Evolutionary conservation across 2,329 filamentous ascomycete species (phyloP).

Genomic region (Metarhizium album): DNA sequence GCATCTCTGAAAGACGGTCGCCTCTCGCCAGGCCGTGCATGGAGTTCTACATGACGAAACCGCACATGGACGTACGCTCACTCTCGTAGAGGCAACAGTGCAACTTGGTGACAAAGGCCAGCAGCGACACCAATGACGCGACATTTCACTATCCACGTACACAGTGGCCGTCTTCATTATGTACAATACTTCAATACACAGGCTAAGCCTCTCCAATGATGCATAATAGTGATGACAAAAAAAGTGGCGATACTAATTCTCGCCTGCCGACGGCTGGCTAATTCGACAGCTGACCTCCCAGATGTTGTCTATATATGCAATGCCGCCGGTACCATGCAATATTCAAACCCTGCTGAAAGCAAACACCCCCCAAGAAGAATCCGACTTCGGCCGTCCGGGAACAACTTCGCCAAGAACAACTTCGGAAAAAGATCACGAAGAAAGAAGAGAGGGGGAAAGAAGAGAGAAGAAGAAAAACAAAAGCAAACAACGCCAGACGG

Average conservation of each 20-base stretch:
- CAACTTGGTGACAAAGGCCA: no score
- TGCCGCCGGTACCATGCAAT: conserved; percentile 4
- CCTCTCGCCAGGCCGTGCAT: no score
- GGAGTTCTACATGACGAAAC: no score
- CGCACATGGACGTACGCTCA: no score
- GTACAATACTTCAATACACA: neutral
- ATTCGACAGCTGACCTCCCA: conserved; percentile 4
- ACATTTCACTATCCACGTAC: neutral
- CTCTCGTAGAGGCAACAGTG: no score
- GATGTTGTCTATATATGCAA: conserved; percentile 3
- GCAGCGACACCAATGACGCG: no score
- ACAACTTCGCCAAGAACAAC: no score
- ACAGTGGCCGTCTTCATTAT: neutral
- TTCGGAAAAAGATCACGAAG: no score
- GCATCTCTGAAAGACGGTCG: no score
- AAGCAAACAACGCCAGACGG: neutral
- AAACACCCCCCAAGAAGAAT: neutral
- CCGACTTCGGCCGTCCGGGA: neutral
- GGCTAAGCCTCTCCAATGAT: neutral
- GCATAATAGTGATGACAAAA: neutral
- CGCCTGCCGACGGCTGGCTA: neutral
- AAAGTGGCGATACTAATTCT: neutral
- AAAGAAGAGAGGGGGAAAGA: neutral
- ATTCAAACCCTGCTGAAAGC: neutral
- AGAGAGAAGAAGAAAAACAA: neutral